These are phyloP conservation scores for Earliella scabrosa DNA, from an alignment of 1,284 basidiomycete genomes.

Conservation along the genomic window DNA sequence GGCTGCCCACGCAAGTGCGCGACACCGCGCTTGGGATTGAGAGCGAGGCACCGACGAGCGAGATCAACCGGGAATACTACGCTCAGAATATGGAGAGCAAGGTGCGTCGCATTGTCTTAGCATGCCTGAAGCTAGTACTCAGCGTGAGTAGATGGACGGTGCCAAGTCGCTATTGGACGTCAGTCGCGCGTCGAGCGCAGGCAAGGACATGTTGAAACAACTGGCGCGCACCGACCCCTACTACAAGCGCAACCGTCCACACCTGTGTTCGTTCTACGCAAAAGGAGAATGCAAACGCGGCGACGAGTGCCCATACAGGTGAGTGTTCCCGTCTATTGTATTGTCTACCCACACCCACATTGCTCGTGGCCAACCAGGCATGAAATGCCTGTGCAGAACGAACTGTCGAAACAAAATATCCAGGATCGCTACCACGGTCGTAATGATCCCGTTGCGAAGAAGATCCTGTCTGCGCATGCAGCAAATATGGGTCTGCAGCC, in stretches of 20 bases:
- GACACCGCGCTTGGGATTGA: slow-evolving; percentile 92
- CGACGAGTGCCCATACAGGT: slow-evolving; percentile 89
- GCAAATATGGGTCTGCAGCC: slow-evolving; percentile 82
- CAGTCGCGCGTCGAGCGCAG: slow-evolving; percentile 66
- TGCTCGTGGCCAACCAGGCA: slow-evolving; percentile 54
- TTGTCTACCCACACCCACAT: neutral
- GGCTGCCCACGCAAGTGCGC: slow-evolving; percentile 94
- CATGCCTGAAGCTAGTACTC: neutral
- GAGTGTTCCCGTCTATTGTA: slow-evolving; percentile 25
- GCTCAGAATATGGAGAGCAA: slow-evolving; percentile 95
- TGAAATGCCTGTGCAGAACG: slow-evolving; percentile 85
- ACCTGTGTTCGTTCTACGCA: slow-evolving; percentile 94
- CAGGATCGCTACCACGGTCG: slow-evolving; percentile 91
- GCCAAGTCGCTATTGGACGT: slow-evolving; percentile 72
- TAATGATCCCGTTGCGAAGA: slow-evolving; percentile 90
- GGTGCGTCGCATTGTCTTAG: slow-evolving; percentile 47
- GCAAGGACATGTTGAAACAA: slow-evolving; percentile 95
- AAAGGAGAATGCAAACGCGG: slow-evolving; percentile 96
- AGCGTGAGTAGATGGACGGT: slow-evolving; percentile 57
- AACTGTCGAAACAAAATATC: slow-evolving; percentile 89
- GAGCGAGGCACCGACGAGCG: slow-evolving; percentile 90
- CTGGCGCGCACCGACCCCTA: slow-evolving; percentile 93
- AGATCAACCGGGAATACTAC: slow-evolving; percentile 97
- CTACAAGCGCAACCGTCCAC: slow-evolving; percentile 95
- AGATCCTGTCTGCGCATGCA: slow-evolving; percentile 80